Evolutionary conservation across 345 rosid species (phyloP), one percentile per base, ranked within the genome.

Genomic region (Adansonia digitata): DNA sequence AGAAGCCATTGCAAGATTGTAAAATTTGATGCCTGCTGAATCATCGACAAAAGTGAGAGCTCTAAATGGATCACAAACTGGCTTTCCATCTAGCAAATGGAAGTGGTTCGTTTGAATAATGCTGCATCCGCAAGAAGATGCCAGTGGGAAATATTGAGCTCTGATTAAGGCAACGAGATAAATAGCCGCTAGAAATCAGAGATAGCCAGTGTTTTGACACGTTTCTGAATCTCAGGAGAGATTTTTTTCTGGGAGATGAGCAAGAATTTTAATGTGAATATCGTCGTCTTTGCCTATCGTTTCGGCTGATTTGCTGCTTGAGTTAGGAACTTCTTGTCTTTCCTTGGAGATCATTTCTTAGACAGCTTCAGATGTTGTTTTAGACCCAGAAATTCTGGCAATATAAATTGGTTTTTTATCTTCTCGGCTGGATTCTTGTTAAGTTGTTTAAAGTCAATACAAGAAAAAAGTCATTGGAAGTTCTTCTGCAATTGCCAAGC

Each of bases 1-100:
- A n/a, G n/a, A n/a, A n/a, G n/a, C n/a, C 89, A 68, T 85, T 85
- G 77, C 89, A 85, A 42, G 89, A 90, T 24, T 85, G 82, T 13
- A 77, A n/a, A 56, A 86, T 73, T 52, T 34, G 59, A 87, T 83
- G 1, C 59, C 75, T 0, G 77, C 59, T 2, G 80, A 45, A 39
- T 81, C 70, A 65, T 82, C 81, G 24, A 52, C 49, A 12, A 82
- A 81, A 24, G 77, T 56, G 51, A 86, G 75, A 12, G 74, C 27
- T 49, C 24, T 22, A n/a, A 77, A 60, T 0, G 82, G 84, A 71
- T 71, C 15, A 1, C 5, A 27, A 52, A 71, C 65, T 39, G 24
- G 72, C 12, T 18, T 60, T 42, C 73, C 40, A 69, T 74, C 60
- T 22, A 85, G 67, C 0, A 29, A 24, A 59, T 81, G 48, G 29